A percentile compares a stretch with the other conserved stretches of the same genome.
Evolutionary conservation across 2,329 filamentous ascomycete species (phyloP).

Genomic region (Paradendryphiella salina): DNA sequence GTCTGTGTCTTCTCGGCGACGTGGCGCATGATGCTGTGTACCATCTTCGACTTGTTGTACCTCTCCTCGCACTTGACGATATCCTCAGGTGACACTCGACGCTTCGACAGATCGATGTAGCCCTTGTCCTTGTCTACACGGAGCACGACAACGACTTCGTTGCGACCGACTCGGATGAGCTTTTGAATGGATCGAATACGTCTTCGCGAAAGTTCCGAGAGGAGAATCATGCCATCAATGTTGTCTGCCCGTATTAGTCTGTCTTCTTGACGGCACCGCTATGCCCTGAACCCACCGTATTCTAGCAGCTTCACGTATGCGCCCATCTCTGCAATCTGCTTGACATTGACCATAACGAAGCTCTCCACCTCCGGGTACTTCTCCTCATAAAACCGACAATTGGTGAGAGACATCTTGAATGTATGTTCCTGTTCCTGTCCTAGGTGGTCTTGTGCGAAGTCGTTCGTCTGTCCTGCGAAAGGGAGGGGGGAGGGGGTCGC

Average conservation of each 20-base stretch:
- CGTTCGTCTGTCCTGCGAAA: constrained; percentile 2
- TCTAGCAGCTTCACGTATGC: constrained; percentile 99
- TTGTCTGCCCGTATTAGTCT: constrained; percentile 64
- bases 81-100: constrained; percentile 95
- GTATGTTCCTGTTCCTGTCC: constrained; percentile 17
- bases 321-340: constrained; percentile 99
- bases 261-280: neutral
- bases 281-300: constrained; percentile 58
- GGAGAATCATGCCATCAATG: constrained; percentile 99
- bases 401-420: constrained; percentile 84
- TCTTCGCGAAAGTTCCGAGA: constrained; percentile 94
- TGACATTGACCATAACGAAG: constrained; percentile 99
- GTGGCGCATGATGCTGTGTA: constrained; percentile 98
- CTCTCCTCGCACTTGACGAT: constrained; percentile 98
- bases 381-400: constrained; percentile 97
- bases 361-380: constrained; percentile 98
- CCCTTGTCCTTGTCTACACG: constrained; percentile 99
- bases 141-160: constrained; percentile 97
- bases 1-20: constrained; percentile 95
- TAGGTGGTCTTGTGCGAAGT: constrained; percentile 9
- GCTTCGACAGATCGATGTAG: constrained; percentile 99
- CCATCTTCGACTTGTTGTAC: constrained; percentile 99
- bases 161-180: constrained; percentile 94
- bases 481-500: constrained; percentile 14
- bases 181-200: constrained; percentile 99